Evolutionary conservation across 1,139 yeast genomes (phyloP).

Genomic region (Nematodospora anomalae): DNA sequence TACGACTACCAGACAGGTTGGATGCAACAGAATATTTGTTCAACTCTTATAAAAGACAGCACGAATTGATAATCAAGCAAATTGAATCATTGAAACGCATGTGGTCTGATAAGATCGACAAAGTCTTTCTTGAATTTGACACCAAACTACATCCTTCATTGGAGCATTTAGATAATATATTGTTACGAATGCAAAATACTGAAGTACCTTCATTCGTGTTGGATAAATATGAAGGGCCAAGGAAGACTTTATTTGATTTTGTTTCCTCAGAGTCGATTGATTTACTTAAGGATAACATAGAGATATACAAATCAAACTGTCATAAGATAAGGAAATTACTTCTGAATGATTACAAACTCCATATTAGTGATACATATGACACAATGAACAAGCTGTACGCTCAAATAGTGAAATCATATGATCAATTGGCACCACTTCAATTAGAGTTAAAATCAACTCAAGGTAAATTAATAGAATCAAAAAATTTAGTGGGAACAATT

Average conservation of each 20-base stretch:
- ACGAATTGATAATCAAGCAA: slow-evolving; percentile 14
- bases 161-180: slow-evolving; percentile 26
- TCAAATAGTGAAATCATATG: slow-evolving; percentile 22
- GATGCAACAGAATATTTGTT: slow-evolving; percentile 24
- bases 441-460: slow-evolving; percentile 16
- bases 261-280: slow-evolving; percentile 37
- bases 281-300: slow-evolving; percentile 26
- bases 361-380: slow-evolving; percentile 18
- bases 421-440: slow-evolving; percentile 23
- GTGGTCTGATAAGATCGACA: slow-evolving; percentile 5
- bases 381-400: slow-evolving; percentile 18
- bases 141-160: slow-evolving; percentile 22
- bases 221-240: slow-evolving; percentile 7
- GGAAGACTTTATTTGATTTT: slow-evolving; percentile 26
- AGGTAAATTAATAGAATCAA: slow-evolving; percentile 17
- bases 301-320: slow-evolving; percentile 29
- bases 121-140: slow-evolving; percentile 9
- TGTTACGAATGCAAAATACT: slow-evolving; percentile 24
- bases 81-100: slow-evolving; percentile 4
- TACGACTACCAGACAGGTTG: slow-evolving; percentile 24
- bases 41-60: slow-evolving; percentile 19
- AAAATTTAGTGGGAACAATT: slow-evolving; percentile 21
- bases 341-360: slow-evolving; percentile 18
- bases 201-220: slow-evolving; percentile 32
- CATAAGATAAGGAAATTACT: slow-evolving; percentile 24